Base-by-base conservation (phyloP, 805 yeast species). In the Dipodascopsis tothii region DNA sequence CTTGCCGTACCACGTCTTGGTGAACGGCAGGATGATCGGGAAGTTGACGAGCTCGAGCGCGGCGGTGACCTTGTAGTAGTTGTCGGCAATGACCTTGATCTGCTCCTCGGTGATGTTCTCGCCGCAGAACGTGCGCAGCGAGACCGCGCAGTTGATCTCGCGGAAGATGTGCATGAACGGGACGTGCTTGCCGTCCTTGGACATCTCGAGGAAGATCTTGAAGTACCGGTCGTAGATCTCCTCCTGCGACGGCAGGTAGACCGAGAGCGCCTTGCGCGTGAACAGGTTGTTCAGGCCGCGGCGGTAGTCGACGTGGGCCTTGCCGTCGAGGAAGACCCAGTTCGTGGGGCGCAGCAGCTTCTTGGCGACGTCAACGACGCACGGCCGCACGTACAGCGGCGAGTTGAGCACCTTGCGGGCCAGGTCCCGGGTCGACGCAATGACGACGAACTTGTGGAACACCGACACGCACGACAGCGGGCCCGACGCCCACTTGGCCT, bases 251-350 rank as follows among this genome's bases (percentile, higher is more conserved):
- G 96, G 96, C 49, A 92, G 68, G 64, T 92, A 92, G 51, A 74
- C 74, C 48, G 83, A 81, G 57, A 92, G 72, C 4, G 98, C 96
- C 53, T 75, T 72, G 51, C 78, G 78, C 14, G 95, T 81, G 68
- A 92, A 92, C 46, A 92, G 71, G 4, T 94, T 94, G 62, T 92
- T 90, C 61, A 92, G 71, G 11, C 92, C 80, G 63, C 79, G 80
- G 67, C 98, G 80, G 68, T 90, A 92, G 66, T 92, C 98, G 46
- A 80, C 78, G 59, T 92, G 98, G 27, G 80, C 94, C 68, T 87
- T 87, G 56, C 98, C 98, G 60, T 92, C 98, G 59, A 87, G 68
- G 64, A 92, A 92, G 30, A 92, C 98, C 98, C 98, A 92, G 71
- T 90, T 92, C 37, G 90, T 73, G 37, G 97, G 96, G 66, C 97